Evolutionary conservation across 1,284 basidiomycete species (phyloP), one percentile per base, ranked within the genome.

Genomic region (Microbotryum silenes-acaulis): DNA sequence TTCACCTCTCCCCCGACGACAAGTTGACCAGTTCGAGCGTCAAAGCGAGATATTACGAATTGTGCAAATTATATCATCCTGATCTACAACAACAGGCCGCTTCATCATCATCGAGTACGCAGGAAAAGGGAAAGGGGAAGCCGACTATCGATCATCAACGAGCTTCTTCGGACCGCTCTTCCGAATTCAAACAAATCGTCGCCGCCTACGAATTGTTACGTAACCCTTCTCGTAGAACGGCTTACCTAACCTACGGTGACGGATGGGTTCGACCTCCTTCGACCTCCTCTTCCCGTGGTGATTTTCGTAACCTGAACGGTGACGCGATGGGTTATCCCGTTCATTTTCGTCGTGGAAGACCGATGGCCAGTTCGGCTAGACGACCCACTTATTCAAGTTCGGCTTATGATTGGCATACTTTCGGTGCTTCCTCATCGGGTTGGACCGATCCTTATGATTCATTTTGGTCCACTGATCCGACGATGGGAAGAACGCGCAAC

Each of bases 191-290:
- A 57, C 60, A 65, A 47, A 70, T 71, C 51, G 61, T 65, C 8
- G 59, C 63, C 1, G 70, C 70, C n/a, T 67, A 70, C 57, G 70
- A 70, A 45, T 52, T 71, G 14, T 62, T 71, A 14, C 57, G 64
- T 14, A 62, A 70, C 27, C 65, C 67, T 14, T 51, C 59, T 9
- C 62, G 62, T 8, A 57, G 69, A 4, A 58, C 60, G 3, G 37
- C 52, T 21, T 71, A 69, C 59, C 59, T 66, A 3, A 56, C 60
- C 21, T 61, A 54, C 14, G 69, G 70, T 4, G 27, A 63, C 23
- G 69, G 69, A 6, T 71, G 68, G 70, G 63, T 63, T 23, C 31
- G 9, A 31, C 6, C 27, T 20, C 21, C 37, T 16, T 42, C 37
- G 12, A 42, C 37, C 2, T 23, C 23, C 23, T 23, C 23, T 23